phyloP scores from a whole-genome alignment of 2,329 filamentous ascomycete genomes.

The Penicillium sp. region DNA sequence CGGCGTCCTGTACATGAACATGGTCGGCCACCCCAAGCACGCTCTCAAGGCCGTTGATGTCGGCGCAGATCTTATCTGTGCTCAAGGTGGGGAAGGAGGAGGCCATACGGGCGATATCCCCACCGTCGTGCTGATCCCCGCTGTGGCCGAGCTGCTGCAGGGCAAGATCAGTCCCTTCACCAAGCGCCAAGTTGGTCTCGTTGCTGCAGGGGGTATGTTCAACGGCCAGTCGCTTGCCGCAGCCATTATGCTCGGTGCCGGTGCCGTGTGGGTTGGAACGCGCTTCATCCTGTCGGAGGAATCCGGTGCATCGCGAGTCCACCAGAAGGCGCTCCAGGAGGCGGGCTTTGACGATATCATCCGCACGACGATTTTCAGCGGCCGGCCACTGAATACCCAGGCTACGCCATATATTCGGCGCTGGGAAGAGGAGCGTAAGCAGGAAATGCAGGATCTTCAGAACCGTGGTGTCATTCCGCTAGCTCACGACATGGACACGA shows the following conservation, averaged over 20 bases:
- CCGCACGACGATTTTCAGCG: slow-evolving; percentile 95
- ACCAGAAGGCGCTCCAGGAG: slow-evolving; percentile 94
- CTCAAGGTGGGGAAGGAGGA: slow-evolving; percentile 95
- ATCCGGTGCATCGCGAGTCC: slow-evolving; percentile 87
- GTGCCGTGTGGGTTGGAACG: slow-evolving; percentile 94
- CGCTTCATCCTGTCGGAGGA: slow-evolving; percentile 93
- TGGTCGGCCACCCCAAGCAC: slow-evolving; percentile 99
- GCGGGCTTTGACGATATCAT: slow-evolving; percentile 94
- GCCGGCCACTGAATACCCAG: slow-evolving; percentile 34
- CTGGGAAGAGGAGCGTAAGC: slow-evolving; percentile 90
- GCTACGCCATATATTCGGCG: slow-evolving; percentile 76
- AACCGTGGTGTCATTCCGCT: slow-evolving; percentile 89
- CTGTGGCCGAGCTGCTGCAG: slow-evolving; percentile 80
- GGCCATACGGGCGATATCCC: slow-evolving; percentile 95
- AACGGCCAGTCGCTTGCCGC: slow-evolving; percentile 90
- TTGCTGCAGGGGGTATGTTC: slow-evolving; percentile 95
- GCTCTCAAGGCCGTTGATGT: slow-evolving; percentile 93
- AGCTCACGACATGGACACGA: slow-evolving; percentile 87
- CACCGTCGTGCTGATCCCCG: slow-evolving; percentile 88
- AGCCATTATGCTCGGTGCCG: slow-evolving; percentile 88
- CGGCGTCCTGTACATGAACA: slow-evolving; percentile 98
- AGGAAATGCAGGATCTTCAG: slow-evolving; percentile 92
- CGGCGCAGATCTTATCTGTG: slow-evolving; percentile 95
- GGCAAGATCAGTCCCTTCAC: slow-evolving; percentile 86
- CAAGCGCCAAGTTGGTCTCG: slow-evolving; percentile 82